phyloP scores from a whole-genome alignment of 352 stramenopile genomes.

The Pythium dissotocum region DNA sequence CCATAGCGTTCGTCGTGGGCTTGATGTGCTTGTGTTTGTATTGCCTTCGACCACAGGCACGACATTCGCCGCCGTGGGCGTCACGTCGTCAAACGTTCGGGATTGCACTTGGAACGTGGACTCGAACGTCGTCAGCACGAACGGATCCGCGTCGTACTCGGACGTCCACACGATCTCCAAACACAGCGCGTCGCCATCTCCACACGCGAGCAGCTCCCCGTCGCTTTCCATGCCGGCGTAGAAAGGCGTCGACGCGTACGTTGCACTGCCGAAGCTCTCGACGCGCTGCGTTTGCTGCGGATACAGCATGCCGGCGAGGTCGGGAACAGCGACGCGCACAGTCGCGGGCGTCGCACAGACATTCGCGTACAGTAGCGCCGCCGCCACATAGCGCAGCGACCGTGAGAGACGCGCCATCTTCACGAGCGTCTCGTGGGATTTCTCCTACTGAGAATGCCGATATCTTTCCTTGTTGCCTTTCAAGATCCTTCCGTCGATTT shows the following conservation, averaged over 20 bases:
- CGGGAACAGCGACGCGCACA: conserved; percentile 32
- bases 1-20: conserved; percentile 24
- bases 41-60: conserved; percentile 25
- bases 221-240: not conserved
- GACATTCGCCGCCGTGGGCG: conserved; percentile 7
- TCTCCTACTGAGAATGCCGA: not conserved
- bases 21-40: not conserved
- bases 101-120: conserved; percentile 19
- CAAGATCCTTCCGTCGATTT: conserved; percentile 9
- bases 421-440: not conserved
- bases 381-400: not conserved
- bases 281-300: conserved; percentile 21
- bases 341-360: not conserved
- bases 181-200: conserved; percentile 20
- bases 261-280: conserved; percentile 20
- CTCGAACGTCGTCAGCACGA: conserved; percentile 32
- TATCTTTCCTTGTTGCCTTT: conserved; percentile 7
- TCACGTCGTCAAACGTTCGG: conserved; percentile 21
- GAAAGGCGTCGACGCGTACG: conserved; percentile 3
- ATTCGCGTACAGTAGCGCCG: not conserved
- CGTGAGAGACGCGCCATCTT: not conserved
- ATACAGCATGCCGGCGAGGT: conserved; percentile 36
- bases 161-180: conserved; percentile 34
- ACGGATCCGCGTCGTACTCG: conserved; percentile 34
- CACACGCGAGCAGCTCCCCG: conserved; percentile 11